Conservation (phyloP, 1,284 basidiomycete species). For the Fomitopsis schrenkii region DNA sequence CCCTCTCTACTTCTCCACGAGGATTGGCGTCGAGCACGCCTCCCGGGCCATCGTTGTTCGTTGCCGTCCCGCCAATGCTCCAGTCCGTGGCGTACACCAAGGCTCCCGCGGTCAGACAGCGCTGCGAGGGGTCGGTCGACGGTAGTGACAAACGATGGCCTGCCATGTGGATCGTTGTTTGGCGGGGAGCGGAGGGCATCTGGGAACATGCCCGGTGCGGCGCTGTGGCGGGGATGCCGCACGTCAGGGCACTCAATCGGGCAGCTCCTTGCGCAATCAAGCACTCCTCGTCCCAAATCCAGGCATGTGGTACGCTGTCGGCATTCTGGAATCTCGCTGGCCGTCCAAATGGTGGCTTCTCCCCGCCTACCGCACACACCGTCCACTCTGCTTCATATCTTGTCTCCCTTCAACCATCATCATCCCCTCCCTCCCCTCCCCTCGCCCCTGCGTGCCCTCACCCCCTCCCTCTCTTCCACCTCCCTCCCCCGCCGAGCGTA, state of each 20-base stretch:
- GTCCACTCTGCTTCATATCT: slow-evolving; percentile 7
- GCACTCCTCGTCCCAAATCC: slow-evolving; percentile 3
- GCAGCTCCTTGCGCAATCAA: not conserved
- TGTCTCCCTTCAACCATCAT: slow-evolving; percentile 12
- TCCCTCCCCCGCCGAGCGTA: not conserved
- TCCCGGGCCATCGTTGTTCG: not conserved
- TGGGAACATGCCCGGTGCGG: not conserved
- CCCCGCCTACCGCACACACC: slow-evolving; percentile 3
- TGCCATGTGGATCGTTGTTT: not conserved
- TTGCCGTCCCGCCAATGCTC: not conserved
- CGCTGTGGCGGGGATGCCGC: slow-evolving; percentile 2
- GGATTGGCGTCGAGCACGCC: not conserved
- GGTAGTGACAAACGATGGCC: not conserved
- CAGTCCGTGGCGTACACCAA: not conserved
- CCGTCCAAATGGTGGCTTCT: slow-evolving; percentile 9
- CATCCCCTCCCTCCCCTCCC: slow-evolving; percentile 1
- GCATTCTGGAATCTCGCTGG: slow-evolving; percentile 4
- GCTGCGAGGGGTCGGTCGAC: not conserved
- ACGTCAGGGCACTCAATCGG: not conserved
- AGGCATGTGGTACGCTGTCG: not conserved
- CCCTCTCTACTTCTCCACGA: not conserved
- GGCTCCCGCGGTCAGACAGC: not conserved
- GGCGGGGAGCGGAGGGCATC: not conserved
- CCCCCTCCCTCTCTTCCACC: slow-evolving; percentile 1
- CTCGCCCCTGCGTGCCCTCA: slow-evolving; percentile 3